Conservation (phyloP, 805 yeast species). For the Sugiyamaella smithiae region DNA sequence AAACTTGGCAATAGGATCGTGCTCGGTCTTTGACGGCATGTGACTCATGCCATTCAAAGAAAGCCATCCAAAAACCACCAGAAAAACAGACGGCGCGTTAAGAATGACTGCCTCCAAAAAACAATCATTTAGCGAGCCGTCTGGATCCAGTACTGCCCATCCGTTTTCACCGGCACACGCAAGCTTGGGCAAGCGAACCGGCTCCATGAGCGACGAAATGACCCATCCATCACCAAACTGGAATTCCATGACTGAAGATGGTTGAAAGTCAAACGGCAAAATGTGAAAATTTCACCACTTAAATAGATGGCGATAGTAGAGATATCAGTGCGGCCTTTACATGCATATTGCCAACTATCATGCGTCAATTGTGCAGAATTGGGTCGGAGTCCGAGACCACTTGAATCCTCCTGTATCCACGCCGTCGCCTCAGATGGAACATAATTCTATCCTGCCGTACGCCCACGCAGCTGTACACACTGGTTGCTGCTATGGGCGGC, state of each 20-base stretch:
- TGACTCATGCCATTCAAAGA: neutral
- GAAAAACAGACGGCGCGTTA: conserved; percentile 14
- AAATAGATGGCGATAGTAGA: no score
- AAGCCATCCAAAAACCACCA: conserved; percentile 11
- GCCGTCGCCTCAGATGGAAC: no score
- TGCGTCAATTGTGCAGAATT: conserved; percentile 1
- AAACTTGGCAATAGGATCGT: neutral
- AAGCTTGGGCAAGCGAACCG: neutral
- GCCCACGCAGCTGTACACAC: no score
- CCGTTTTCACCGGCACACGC: conserved; percentile 15
- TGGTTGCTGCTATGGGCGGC: no score
- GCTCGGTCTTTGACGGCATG: neutral
- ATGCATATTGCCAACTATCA: neutral
- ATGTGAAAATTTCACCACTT: no score
- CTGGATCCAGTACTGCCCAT: conserved; percentile 16
- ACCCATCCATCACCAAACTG: neutral
- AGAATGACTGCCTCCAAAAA: conserved; percentile 20
- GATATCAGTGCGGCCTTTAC: neutral
- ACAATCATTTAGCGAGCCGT: conserved; percentile 23
- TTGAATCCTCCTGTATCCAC: no score
- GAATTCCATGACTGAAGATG: conserved; percentile 1
- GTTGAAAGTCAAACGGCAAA: no score
- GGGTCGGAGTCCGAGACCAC: neutral
- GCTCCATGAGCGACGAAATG: neutral
- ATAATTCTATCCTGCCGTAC: no score